Evolutionary conservation across 2,329 filamentous ascomycete genomes (phyloP), one percentile per base, ranked within the genome.

Genomic region (Fusarium sublunatum): DNA sequence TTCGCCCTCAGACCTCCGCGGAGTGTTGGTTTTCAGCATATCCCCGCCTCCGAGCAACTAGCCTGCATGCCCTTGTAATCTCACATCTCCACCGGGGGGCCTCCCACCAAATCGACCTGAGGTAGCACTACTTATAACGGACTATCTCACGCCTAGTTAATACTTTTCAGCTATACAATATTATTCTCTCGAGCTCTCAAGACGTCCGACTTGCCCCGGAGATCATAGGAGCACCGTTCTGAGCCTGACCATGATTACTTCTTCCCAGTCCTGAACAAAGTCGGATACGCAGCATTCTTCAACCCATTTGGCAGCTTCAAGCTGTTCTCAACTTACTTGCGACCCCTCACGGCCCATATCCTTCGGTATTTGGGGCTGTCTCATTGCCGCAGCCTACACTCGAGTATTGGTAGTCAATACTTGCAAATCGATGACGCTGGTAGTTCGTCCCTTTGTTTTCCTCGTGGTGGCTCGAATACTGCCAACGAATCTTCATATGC

Each of bases 21-120:
- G 46, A 61, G 60, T 42, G 39, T 7, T 24, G 48, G 34, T 25
- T 61, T 48, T 25, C 26, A 28, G 35, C 54, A 53, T 53, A 29
- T 40, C 53, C 62, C 38, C 39, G 43, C 58, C 48, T 53, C 28
- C 46, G 39, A 34, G 28, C 45, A 28, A 43, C 28, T 39, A 44
- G 32, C 46, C 26, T 19, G 15, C 7, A 15, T 46, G 45, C 26
- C 50, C 31, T 57, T 63, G 35, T 11, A 49, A 46, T 26, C 26
- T 34, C 34, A 40, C 12, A 36, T 54, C 48, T 65, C 62, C 35
- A 50, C 62, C 47, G 28, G 39, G 45, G 51, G 62, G 62, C 62
- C 62, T 65, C 62, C 44, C 44, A 49, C 46, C 39, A 34, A 39
- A 42, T 25, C 44, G 19, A 55, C 45, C 39, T 31, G 42, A 55